Evolutionary conservation across 306 rosid genomes (phyloP).

Genomic region (Quercus bicolor): DNA sequence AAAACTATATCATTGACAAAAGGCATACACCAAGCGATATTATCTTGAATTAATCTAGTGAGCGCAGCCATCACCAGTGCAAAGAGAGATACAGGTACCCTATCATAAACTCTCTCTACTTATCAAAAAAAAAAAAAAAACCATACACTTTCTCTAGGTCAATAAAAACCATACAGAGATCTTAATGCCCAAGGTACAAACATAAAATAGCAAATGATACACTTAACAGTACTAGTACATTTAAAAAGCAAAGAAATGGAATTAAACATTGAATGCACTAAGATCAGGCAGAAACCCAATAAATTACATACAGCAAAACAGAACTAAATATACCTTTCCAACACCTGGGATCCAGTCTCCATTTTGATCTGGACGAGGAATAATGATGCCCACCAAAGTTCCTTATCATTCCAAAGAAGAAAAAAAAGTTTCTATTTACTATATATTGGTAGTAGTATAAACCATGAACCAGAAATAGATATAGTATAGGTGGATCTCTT

Average conservation of each 20-base stretch:
- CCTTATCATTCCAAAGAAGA: constrained; percentile 45
- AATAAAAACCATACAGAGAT: not conserved
- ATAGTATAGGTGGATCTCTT: not conserved
- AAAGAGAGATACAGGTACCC: too few relatives aligned
- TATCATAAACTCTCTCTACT: too few relatives aligned
- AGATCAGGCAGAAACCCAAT: not conserved
- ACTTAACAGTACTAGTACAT: not conserved
- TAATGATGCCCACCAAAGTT: constrained; percentile 58
- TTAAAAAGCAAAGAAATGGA: not conserved
- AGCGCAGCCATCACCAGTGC: too few relatives aligned
- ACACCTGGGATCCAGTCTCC: constrained; percentile 50
- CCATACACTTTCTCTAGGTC: too few relatives aligned
- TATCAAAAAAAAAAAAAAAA: too few relatives aligned
- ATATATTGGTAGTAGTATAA: not conserved
- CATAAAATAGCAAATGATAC: constrained; percentile 1
- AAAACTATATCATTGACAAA: too few relatives aligned
- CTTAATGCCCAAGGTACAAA: not conserved
- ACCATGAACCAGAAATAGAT: not conserved
- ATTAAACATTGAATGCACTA: not conserved
- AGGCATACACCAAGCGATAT: too few relatives aligned
- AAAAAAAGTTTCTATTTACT: constrained; percentile 4
- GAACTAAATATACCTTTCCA: constrained; percentile 60
- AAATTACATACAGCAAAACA: constrained; percentile 9
- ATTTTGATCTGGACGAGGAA: constrained; percentile 55
- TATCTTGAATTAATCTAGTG: too few relatives aligned